Conservation (phyloP, 73 alveolate genomes). For the Paramecium caudatum region DNA sequence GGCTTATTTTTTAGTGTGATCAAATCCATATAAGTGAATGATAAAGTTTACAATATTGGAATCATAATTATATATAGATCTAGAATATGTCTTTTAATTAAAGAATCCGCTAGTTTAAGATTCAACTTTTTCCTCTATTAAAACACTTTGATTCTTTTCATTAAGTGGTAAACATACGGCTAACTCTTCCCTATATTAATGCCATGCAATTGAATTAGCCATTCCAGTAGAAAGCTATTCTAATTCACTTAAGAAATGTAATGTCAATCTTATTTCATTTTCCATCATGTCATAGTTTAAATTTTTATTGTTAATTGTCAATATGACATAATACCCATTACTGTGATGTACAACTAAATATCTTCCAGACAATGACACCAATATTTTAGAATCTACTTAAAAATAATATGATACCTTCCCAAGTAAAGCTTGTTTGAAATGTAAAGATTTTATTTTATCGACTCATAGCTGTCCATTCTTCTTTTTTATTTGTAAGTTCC, state of each 20-base stretch:
- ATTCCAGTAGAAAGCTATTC: conserved; percentile 20
- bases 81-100: background rate
- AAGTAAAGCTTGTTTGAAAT: background rate
- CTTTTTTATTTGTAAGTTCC: conserved; percentile 54
- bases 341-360: background rate
- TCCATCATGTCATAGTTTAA: conserved; percentile 56
- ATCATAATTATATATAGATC: background rate
- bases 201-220: conserved; percentile 39
- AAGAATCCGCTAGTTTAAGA: conserved; percentile 29
- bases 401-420: conserved; percentile 14
- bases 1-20: background rate
- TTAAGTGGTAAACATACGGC: background rate
- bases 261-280: background rate
- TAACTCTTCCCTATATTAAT: conserved; percentile 46
- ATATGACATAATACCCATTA: conserved; percentile 12
- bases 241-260: conserved; percentile 49
- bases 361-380: conserved; percentile 34
- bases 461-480: conserved; percentile 58
- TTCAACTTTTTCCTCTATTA: conserved; percentile 27
- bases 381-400: conserved; percentile 14
- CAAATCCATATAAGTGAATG: conserved; percentile 18
- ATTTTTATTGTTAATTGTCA: conserved; percentile 35
- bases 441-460: conserved; percentile 32
- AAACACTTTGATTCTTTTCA: conserved; percentile 34
- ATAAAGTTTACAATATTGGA: conserved; percentile 6